These are phyloP conservation scores for Syzygium aqueum DNA, from an alignment of 345 rosid genomes.

Conservation along the genomic window DNA sequence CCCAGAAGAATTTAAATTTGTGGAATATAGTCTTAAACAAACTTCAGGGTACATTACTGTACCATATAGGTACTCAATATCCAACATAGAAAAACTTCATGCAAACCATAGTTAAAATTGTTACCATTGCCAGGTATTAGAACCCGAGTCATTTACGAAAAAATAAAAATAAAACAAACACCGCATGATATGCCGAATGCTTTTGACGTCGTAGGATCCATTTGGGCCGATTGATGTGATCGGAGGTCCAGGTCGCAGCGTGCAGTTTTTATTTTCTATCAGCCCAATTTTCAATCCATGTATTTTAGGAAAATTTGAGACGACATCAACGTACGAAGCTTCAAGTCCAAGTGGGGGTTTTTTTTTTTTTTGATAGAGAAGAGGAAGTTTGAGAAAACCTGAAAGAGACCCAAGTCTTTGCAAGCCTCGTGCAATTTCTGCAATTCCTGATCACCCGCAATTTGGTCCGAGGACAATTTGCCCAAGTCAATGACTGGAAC, in stretches of 20 bases:
- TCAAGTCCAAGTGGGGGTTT: not conserved
- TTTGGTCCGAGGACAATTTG: not conserved
- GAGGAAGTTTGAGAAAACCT: not conserved
- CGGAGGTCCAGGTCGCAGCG: too few relatives aligned
- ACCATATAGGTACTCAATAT: not conserved
- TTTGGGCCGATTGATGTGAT: too few relatives aligned
- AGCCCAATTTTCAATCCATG: too few relatives aligned
- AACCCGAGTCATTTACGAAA: too few relatives aligned
- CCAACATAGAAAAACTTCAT: not conserved
- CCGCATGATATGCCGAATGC: too few relatives aligned
- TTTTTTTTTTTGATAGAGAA: too few relatives aligned
- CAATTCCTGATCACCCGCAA: not conserved
- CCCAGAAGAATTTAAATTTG: not conserved
- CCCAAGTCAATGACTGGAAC: slow-evolving; percentile 5
- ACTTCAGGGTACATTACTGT: not conserved
- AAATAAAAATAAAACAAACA: too few relatives aligned
- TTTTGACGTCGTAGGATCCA: too few relatives aligned
- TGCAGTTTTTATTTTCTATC: too few relatives aligned
- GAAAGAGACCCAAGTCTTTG: slow-evolving; percentile 13
- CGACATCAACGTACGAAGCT: not conserved
- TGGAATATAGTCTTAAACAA: not conserved
- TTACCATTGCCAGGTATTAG: too few relatives aligned
- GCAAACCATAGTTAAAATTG: too few relatives aligned
- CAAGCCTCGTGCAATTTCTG: slow-evolving; percentile 3
- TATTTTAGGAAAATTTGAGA: too few relatives aligned